phyloP scores from a whole-genome alignment of 2,329 filamentous ascomycete species.

The Alternaria triticina region DNA sequence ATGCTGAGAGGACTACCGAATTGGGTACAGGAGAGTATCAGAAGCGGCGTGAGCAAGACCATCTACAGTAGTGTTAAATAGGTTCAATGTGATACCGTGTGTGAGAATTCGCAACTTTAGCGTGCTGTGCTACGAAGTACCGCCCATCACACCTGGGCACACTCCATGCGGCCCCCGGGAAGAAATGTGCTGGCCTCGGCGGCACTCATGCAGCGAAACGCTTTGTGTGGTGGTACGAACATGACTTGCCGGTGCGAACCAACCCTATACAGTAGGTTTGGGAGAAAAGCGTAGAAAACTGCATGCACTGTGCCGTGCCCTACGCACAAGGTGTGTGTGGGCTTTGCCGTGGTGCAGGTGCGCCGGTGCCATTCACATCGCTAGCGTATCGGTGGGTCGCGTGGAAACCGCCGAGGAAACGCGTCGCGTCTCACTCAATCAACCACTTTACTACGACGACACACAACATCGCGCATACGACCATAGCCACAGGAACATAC shows the following conservation, averaged over 20 bases:
- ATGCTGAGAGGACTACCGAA: conserved; percentile 54
- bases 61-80: conserved; percentile 21
- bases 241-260: background rate
- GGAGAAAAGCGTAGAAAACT: conserved; percentile 17
- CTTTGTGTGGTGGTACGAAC: conserved; percentile 7
- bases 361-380: conserved; percentile 2
- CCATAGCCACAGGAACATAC: background rate
- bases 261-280: conserved; percentile 21
- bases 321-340: conserved; percentile 15
- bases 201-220: conserved; percentile 1
- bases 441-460: conserved; percentile 9
- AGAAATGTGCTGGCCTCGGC: conserved; percentile 1
- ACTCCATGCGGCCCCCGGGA: background rate
- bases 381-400: conserved; percentile 11
- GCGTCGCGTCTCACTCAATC: conserved; percentile 23
- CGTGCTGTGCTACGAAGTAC: background rate
- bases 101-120: background rate
- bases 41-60: conserved; percentile 25
- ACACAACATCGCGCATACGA: background rate
- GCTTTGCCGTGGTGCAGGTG: conserved; percentile 1
- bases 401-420: conserved; percentile 4
- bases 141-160: background rate
- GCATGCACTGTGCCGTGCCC: conserved; percentile 31
- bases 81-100: background rate
- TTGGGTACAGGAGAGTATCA: conserved; percentile 55